Percentiles rank a stretch among this genome's conserved stretches.
Conservation (phyloP, 1,284 basidiomycete species). For the Malassezia caprae region DNA sequence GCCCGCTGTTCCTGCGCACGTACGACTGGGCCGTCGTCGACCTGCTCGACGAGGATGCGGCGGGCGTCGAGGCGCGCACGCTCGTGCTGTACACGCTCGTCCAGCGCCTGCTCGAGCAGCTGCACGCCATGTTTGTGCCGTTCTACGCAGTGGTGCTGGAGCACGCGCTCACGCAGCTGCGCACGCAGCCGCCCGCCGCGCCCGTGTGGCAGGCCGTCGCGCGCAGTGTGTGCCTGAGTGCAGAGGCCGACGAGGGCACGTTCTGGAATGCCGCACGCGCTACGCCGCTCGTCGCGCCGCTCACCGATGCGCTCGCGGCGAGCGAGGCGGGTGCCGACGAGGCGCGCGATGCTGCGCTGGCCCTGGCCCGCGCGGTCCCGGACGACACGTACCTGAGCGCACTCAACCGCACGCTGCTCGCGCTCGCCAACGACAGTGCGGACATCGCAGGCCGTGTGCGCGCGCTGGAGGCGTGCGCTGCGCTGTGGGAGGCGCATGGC, state of each 20-base stretch:
- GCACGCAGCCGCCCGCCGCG: not conserved
- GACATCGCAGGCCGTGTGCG: constrained; percentile 50
- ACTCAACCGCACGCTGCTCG: constrained; percentile 72
- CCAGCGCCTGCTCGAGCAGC: constrained; percentile 28
- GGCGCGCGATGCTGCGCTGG: constrained; percentile 51
- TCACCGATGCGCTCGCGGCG: constrained; percentile 58
- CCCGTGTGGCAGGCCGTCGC: constrained; percentile 62
- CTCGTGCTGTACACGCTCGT: constrained; percentile 37
- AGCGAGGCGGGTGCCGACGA: not conserved
- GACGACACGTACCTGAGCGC: constrained; percentile 60
- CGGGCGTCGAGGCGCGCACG: constrained; percentile 28
- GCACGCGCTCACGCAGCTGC: constrained; percentile 57
- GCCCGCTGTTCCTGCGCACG: constrained; percentile 77
- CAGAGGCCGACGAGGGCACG: constrained; percentile 69
- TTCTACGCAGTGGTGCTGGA: constrained; percentile 55
- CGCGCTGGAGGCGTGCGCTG: constrained; percentile 61
- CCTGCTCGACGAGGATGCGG: constrained; percentile 50
- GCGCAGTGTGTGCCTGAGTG: constrained; percentile 59
- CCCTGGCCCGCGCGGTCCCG: constrained; percentile 56
- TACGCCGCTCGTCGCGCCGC: constrained; percentile 55
- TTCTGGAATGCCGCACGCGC: constrained; percentile 81
- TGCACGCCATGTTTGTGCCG: constrained; percentile 30
- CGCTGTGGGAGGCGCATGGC: constrained; percentile 58
- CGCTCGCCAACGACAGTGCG: constrained; percentile 52
- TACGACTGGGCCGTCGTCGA: constrained; percentile 87